Percentiles rank a stretch among this genome's conserved stretches.
These are phyloP conservation scores for Spathaspora arborariae DNA, from an alignment of 805 yeast species.

Conservation along the genomic window DNA sequence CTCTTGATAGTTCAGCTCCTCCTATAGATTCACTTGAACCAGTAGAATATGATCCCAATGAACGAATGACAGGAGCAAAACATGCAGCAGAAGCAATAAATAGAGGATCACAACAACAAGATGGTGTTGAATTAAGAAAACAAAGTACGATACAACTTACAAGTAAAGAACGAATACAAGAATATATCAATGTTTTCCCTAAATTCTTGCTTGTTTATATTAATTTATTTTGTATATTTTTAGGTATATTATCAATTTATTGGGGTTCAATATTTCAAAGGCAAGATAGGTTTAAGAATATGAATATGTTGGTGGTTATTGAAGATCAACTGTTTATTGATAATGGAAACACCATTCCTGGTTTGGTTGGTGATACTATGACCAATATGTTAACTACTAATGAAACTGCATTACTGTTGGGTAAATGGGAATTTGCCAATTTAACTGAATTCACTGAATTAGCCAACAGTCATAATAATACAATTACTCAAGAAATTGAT, in stretches of 20 bases:
- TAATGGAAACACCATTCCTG: constrained; percentile 16
- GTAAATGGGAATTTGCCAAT: constrained; percentile 16
- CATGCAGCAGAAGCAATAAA: constrained; percentile 6
- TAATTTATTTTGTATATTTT: constrained; percentile 17
- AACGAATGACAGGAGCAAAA: constrained; percentile 7
- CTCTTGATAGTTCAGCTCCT: not conserved
- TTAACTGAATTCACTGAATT: constrained; percentile 9
- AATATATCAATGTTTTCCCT: constrained; percentile 6
- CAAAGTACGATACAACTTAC: constrained; percentile 1
- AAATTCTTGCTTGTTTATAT: constrained; percentile 16
- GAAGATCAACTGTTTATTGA: constrained; percentile 21
- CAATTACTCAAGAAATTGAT: constrained; percentile 16
- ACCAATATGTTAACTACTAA: constrained; percentile 13
- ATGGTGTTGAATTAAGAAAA: not conserved
- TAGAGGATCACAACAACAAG: not conserved
- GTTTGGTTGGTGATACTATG: constrained; percentile 18
- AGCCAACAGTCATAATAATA: constrained; percentile 16
- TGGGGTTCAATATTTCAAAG: constrained; percentile 35
- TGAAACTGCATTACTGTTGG: constrained; percentile 10
- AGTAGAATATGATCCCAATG: not conserved
- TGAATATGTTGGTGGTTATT: constrained; percentile 28
- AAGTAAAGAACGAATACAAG: constrained; percentile 1
- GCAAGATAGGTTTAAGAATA: constrained; percentile 20
- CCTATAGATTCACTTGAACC: not conserved
- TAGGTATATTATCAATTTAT: constrained; percentile 31